Conservation (phyloP, 192 early-diverging fungal genomes). For the Gaertneriomyces semiglobifer region DNA sequence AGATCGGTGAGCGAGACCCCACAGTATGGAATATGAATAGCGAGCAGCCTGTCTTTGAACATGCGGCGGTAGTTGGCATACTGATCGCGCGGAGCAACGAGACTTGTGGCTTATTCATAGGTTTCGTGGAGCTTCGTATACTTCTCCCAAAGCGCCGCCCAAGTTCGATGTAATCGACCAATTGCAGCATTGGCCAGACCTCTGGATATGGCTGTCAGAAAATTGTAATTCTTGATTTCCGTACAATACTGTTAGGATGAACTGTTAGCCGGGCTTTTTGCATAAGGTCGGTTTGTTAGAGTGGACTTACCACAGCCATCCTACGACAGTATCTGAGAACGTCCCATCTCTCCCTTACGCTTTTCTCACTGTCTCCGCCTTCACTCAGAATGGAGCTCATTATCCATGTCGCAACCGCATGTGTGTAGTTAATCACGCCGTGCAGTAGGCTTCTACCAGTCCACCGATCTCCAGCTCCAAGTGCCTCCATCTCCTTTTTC, state of each 20-base stretch:
- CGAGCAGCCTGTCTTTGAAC: constrained; percentile 44
- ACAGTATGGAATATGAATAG: constrained; percentile 51
- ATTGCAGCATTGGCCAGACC: constrained; percentile 52
- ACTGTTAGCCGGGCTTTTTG: neutral
- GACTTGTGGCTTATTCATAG: constrained; percentile 37
- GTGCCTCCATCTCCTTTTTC: constrained; percentile 37
- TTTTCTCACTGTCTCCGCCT: constrained; percentile 9
- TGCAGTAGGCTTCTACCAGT: neutral
- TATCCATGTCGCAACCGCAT: constrained; percentile 35
- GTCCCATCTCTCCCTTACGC: constrained; percentile 37
- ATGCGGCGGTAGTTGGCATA: constrained; percentile 57
- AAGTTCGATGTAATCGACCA: constrained; percentile 52
- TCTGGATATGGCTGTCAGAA: constrained; percentile 52
- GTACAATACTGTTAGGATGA: constrained; percentile 39
- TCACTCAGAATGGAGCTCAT: neutral
- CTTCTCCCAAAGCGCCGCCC: constrained; percentile 44
- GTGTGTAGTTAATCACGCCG: constrained; percentile 55
- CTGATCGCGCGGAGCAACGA: constrained; percentile 54
- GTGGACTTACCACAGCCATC: constrained; percentile 40
- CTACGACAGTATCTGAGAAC: constrained; percentile 45
- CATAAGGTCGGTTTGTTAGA: neutral
- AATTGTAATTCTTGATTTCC: constrained; percentile 58
- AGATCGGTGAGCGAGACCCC: constrained; percentile 57
- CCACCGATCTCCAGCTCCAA: neutral
- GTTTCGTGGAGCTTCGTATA: constrained; percentile 39